Percentiles rank a stretch among this genome's conserved stretches.
phyloP scores from a whole-genome alignment of 306 rosid genomes.

The Adenanthera pavonina region DNA sequence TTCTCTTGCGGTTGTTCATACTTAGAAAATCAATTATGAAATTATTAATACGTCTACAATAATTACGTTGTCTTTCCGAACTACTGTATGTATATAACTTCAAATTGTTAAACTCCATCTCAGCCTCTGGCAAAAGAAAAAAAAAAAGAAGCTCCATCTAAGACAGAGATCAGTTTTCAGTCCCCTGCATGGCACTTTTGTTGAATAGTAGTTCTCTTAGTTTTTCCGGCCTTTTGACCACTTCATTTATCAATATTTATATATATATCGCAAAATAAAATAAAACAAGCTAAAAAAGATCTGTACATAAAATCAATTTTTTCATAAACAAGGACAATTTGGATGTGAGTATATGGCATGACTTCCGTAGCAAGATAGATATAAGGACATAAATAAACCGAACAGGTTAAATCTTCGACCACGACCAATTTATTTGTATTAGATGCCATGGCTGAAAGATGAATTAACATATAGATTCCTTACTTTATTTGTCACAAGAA shows the following conservation, averaged over 20 bases:
- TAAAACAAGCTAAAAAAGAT: background rate
- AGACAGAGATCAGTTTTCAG: background rate
- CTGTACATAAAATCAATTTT: background rate
- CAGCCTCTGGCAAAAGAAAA: too few species aligned
- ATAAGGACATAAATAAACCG: background rate
- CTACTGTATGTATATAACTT: too few species aligned
- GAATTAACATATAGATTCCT: too few species aligned
- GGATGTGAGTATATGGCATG: too few species aligned
- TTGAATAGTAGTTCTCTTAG: background rate
- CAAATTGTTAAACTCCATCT: too few species aligned
- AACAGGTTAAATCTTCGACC: background rate
- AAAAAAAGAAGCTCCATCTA: background rate
- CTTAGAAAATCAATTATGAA: too few species aligned
- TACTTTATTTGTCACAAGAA: too few species aligned
- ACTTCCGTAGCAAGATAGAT: background rate
- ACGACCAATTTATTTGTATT: background rate
- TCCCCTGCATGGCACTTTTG: background rate
- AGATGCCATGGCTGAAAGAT: background rate
- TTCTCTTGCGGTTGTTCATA: too few species aligned
- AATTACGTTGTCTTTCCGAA: too few species aligned
- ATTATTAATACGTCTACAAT: too few species aligned
- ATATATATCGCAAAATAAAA: background rate
- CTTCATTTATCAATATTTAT: background rate
- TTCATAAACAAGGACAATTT: background rate
- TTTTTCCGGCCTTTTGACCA: background rate